phyloP scores from a whole-genome alignment of 805 yeast species.

The Metschnikowia shivogae region DNA sequence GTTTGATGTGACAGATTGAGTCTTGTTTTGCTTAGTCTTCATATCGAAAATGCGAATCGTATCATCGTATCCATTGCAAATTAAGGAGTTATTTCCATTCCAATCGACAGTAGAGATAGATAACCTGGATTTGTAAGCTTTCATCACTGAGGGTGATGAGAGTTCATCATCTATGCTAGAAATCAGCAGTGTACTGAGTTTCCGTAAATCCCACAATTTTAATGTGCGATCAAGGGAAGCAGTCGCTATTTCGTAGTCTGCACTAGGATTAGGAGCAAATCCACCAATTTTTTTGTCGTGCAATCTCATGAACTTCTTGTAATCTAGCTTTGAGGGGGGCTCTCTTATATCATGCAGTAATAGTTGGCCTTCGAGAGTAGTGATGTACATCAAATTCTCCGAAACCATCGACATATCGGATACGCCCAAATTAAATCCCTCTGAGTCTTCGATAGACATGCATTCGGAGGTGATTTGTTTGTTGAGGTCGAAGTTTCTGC shows the following conservation, averaged over 20 bases:
- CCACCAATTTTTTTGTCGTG: constrained; percentile 94
- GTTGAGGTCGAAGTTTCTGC: constrained; percentile 66
- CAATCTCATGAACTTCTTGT: constrained; percentile 46
- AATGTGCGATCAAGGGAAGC: constrained; percentile 86
- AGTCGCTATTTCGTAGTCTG: constrained; percentile 66
- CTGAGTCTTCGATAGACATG: constrained; percentile 45
- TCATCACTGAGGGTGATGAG: constrained; percentile 47
- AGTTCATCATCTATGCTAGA: constrained; percentile 11
- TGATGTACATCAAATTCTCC: constrained; percentile 56
- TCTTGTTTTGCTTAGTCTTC: not conserved
- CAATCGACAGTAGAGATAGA: constrained; percentile 86
- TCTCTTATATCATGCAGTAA: constrained; percentile 67
- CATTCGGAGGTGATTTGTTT: constrained; percentile 55
- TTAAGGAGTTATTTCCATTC: constrained; percentile 63
- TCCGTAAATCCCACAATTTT: constrained; percentile 83
- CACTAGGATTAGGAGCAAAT: constrained; percentile 70
- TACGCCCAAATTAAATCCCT: constrained; percentile 51
- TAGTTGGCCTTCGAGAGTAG: constrained; percentile 80
- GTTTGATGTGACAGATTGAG: not conserved
- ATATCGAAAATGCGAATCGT: constrained; percentile 11
- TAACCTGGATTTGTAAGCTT: constrained; percentile 66
- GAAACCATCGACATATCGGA: constrained; percentile 64
- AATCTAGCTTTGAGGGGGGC: constrained; percentile 24
- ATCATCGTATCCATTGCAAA: constrained; percentile 81
- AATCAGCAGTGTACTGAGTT: constrained; percentile 23